Evolutionary conservation across 2,329 filamentous ascomycete species (phyloP).

Genomic region (Penicillium sp.): DNA sequence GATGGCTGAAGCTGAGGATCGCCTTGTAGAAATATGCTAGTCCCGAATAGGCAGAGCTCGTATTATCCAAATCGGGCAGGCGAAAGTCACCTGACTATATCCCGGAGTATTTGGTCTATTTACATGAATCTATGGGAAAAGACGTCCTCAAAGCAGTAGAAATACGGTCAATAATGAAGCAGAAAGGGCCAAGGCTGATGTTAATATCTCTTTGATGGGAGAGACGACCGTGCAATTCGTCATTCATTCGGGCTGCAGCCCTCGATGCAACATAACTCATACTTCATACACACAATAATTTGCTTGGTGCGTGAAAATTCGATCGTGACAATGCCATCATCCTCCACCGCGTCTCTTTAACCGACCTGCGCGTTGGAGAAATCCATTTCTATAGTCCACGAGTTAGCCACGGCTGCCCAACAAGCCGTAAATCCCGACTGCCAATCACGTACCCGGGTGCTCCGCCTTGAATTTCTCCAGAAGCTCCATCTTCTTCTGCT

Average conservation of each 20-base stretch:
- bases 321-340: neutral
- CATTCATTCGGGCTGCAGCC: slow-evolving; percentile 12
- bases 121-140: neutral
- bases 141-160: neutral
- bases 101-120: neutral
- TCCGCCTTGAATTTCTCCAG: slow-evolving; percentile 88
- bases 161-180: neutral
- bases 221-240: slow-evolving; percentile 10
- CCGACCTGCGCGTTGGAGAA: slow-evolving; percentile 65
- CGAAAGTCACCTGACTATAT: neutral
- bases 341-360: slow-evolving; percentile 22
- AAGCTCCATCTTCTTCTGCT: slow-evolving; percentile 92
- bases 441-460: slow-evolving; percentile 51
- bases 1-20: neutral
- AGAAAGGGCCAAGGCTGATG: neutral
- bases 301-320: neutral
- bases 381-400: slow-evolving; percentile 57
- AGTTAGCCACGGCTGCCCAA: slow-evolving; percentile 4
- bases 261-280: slow-evolving; percentile 16
- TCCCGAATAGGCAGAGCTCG: slow-evolving; percentile 21
- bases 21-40: slow-evolving; percentile 10
- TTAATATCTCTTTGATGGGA: neutral
- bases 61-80: slow-evolving; percentile 11
- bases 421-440: neutral
- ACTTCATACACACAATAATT: slow-evolving; percentile 22